Conservation (phyloP, 2,329 filamentous ascomycete genomes). For the Phialophora chinensis region DNA sequence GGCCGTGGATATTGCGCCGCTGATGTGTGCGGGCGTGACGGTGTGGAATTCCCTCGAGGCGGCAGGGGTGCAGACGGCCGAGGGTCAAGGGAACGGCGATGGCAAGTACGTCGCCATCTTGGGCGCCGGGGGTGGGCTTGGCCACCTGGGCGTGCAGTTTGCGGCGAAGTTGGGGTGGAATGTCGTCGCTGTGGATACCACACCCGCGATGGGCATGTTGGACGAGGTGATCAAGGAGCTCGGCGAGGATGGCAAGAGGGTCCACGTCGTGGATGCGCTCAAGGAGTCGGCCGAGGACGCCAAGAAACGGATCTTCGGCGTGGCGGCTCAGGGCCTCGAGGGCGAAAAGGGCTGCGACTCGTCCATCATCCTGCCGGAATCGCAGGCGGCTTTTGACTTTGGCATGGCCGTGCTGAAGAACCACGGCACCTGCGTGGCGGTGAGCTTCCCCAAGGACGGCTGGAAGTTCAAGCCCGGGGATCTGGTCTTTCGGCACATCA, state of each 20-base stretch:
- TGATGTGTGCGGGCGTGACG: conserved; percentile 55
- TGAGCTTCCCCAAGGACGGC: conserved; percentile 52
- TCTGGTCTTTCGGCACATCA: conserved; percentile 39
- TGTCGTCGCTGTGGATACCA: conserved; percentile 47
- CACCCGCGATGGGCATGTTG: conserved; percentile 36
- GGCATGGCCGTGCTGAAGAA: conserved; percentile 52
- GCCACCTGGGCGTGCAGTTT: conserved; percentile 43
- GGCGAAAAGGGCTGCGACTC: conserved; percentile 55
- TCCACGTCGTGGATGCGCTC: conserved; percentile 51
- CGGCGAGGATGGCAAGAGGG: conserved; percentile 35
- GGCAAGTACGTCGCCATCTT: conserved; percentile 49
- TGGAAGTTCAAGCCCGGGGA: conserved; percentile 38
- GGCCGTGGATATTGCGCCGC: conserved; percentile 48
- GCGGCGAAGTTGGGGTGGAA: conserved; percentile 47
- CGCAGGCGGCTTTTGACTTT: conserved; percentile 56
- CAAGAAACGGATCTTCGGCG: conserved; percentile 40
- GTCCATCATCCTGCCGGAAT: conserved; percentile 55
- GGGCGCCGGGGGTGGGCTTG: conserved; percentile 45
- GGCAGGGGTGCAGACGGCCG: conserved; percentile 24
- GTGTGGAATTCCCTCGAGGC: conserved; percentile 51
- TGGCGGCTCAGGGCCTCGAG: conserved; percentile 30
- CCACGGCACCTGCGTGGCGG: conserved; percentile 54
- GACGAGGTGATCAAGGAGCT: conserved; percentile 39
- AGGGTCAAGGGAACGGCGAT: conserved; percentile 31
- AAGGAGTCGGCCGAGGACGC: conserved; percentile 42